Evolutionary conservation across 441 rosid species (phyloP).

Genomic region (Omphalea diandra): DNA sequence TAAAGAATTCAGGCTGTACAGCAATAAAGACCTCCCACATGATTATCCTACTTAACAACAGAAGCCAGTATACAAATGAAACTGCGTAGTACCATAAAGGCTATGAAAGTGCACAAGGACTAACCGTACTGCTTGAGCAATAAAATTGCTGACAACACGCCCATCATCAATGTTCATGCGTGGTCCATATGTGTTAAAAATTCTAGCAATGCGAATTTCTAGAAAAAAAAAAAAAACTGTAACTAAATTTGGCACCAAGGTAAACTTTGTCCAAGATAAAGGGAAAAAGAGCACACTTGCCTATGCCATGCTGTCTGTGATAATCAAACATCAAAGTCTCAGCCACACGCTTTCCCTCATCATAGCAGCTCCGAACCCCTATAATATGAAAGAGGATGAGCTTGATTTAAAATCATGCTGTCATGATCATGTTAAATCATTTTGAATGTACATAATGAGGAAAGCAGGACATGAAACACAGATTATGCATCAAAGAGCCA

Average conservation of each 20-base stretch:
- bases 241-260: conserved; percentile 11
- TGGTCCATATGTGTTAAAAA: conserved; percentile 95
- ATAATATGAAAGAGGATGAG: conserved; percentile 11
- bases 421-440: background rate
- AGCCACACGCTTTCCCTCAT: conserved; percentile 96
- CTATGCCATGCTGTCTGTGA: conserved; percentile 94
- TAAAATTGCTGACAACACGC: conserved; percentile 98
- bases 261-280: conserved; percentile 10
- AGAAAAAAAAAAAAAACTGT: conserved; percentile 8
- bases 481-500: background rate
- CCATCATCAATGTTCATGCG: conserved; percentile 99
- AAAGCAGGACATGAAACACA: background rate
- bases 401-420: background rate
- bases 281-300: background rate
- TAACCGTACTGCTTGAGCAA: conserved; percentile 91
- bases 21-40: background rate
- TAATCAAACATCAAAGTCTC: conserved; percentile 97
- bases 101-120: background rate
- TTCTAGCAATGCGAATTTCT: conserved; percentile 93
- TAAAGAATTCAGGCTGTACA: background rate
- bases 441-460: background rate
- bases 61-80: background rate
- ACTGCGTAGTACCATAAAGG: background rate
- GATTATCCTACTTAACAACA: background rate
- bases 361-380: conserved; percentile 92